Evolutionary conservation across 73 alveolate species (phyloP).

Genomic region (Blepharisma japonicum): DNA sequence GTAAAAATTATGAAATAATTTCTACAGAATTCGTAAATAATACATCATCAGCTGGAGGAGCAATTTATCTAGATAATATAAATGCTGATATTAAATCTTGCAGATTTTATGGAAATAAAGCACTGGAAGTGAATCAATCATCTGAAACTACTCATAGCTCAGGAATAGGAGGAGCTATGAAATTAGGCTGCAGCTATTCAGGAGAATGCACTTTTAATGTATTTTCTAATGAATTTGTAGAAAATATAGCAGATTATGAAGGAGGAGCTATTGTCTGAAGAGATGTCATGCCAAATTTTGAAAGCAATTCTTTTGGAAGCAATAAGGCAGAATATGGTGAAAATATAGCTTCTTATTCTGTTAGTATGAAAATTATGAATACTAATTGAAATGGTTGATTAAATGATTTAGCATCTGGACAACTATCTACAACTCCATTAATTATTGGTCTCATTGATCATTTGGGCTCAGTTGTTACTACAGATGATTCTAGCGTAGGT

Average conservation of each 20-base stretch:
- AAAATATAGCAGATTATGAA: neutral
- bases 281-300: neutral
- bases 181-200: neutral
- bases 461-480: neutral
- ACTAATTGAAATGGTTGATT: neutral
- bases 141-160: neutral
- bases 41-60: neutral
- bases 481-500: neutral
- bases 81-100: neutral
- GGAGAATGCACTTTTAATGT: neutral
- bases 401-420: constrained; percentile 6
- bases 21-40: no score
- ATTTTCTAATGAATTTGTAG: neutral
- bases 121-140: neutral
- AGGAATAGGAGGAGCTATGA: neutral
- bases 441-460: neutral
- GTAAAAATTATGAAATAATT: no score
- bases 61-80: neutral
- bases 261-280: constrained; percentile 2
- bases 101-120: no score
- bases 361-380: neutral
- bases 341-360: neutral
- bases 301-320: neutral
- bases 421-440: neutral
- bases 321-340: neutral